Percentiles rank a stretch among this genome's conserved stretches.
phyloP scores from a whole-genome alignment of 2,329 filamentous ascomycete species.

The Pezicula carpinea region DNA sequence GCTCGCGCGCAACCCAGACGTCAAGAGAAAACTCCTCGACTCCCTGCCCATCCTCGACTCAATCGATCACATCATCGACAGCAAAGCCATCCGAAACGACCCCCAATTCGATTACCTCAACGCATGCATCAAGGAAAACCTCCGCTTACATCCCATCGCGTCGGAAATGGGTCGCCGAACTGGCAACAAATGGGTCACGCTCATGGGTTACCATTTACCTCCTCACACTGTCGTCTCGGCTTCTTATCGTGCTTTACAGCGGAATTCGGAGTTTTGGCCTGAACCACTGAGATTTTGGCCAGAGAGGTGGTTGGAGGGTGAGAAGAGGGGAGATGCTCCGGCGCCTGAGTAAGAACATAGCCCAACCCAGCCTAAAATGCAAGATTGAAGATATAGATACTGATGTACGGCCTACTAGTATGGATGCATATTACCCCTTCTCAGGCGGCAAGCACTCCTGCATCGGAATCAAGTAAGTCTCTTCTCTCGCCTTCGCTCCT shows the following conservation, averaged over 20 bases:
- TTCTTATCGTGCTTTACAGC: constrained; percentile 1
- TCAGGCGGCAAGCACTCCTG: constrained; percentile 22
- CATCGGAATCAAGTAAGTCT: constrained; percentile 18
- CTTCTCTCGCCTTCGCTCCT: no score
- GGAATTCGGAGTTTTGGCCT: constrained; percentile 4
- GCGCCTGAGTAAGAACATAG: background rate
- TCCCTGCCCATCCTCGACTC: background rate
- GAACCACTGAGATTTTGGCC: constrained; percentile 6
- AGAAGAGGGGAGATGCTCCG: background rate
- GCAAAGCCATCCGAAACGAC: constrained; percentile 3
- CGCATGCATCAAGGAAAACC: constrained; percentile 5
- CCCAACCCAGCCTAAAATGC: no score
- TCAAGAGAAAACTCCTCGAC: constrained; percentile 12
- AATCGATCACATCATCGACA: constrained; percentile 1
- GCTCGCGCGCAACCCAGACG: constrained; percentile 19
- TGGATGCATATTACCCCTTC: constrained; percentile 7
- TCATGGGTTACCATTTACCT: constrained; percentile 6
- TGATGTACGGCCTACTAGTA: no score
- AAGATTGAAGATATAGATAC: no score
- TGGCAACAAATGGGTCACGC: constrained; percentile 4
- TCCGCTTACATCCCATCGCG: constrained; percentile 6
- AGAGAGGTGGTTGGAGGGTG: constrained; percentile 4
- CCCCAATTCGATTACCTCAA: constrained; percentile 3
- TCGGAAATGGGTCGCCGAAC: constrained; percentile 6
- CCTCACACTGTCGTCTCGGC: constrained; percentile 7